Conservation (phyloP, 73 alveolate species). For the Stentor roeselii region DNA sequence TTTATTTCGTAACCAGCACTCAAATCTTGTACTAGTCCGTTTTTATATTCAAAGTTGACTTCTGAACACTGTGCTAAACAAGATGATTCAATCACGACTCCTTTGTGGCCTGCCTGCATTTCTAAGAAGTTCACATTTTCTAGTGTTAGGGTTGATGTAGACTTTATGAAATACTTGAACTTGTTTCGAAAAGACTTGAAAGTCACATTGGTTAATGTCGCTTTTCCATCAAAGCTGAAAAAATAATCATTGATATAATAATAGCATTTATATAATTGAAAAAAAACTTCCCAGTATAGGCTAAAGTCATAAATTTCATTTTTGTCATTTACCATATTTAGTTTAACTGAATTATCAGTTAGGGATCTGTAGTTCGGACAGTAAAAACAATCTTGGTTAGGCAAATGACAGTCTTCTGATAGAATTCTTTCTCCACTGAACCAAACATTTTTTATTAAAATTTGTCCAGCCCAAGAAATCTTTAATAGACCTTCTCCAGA, state of each 20-base stretch:
- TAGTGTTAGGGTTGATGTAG: background rate
- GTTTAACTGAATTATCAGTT: background rate
- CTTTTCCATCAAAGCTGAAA: background rate
- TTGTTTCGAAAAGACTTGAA: background rate
- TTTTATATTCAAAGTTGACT: too few species aligned
- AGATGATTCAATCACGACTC: background rate
- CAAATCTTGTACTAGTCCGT: background rate
- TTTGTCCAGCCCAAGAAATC: background rate
- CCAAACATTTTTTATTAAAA: too few species aligned
- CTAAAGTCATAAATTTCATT: background rate
- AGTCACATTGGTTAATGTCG: background rate
- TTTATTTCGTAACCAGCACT: background rate
- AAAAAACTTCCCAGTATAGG: too few species aligned
- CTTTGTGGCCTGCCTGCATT: background rate
- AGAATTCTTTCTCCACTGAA: background rate
- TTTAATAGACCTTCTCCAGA: background rate
- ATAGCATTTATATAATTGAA: too few species aligned
- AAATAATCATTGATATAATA: background rate
- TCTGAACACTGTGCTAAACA: background rate
- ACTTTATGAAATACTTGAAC: too few species aligned
- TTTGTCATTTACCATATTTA: background rate
- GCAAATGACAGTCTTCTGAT: background rate
- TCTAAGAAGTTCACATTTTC: background rate
- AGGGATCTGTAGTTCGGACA: too few species aligned
- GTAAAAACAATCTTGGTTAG: background rate